Evolutionary conservation across 2,329 filamentous ascomycete genomes (phyloP).

Genomic region (Albifimbria verrucaria): DNA sequence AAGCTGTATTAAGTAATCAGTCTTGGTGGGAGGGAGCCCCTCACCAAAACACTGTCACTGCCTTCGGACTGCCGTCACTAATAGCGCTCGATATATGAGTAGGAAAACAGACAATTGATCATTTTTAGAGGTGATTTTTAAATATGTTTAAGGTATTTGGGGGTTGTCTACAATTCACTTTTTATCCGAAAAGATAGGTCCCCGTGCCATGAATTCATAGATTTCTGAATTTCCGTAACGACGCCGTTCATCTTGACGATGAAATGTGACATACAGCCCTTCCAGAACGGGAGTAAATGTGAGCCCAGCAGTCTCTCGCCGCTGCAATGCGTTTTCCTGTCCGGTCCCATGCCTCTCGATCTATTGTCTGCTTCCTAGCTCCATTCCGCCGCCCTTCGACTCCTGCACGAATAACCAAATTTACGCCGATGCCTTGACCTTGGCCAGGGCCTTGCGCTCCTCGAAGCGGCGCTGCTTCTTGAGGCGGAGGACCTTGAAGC

Average conservation of each 20-base stretch:
- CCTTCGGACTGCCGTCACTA: too few species aligned
- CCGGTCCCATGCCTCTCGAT: constrained; percentile 32
- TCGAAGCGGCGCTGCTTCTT: constrained; percentile 99
- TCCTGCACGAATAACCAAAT: constrained; percentile 32
- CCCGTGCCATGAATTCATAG: constrained; percentile 36
- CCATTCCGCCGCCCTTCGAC: constrained; percentile 23
- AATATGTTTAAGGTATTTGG: constrained; percentile 20
- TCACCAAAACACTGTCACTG: too few species aligned
- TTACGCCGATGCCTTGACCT: constrained; percentile 82
- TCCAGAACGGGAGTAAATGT: constrained; percentile 55
- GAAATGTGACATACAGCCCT: constrained; percentile 63
- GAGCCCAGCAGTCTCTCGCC: constrained; percentile 54
- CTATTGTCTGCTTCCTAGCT: constrained; percentile 33
- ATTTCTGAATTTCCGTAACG: constrained; percentile 59
- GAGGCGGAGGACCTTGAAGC: constrained; percentile 99
- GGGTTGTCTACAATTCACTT: constrained; percentile 26
- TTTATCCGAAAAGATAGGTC: constrained; percentile 22
- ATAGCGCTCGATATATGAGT: too few species aligned
- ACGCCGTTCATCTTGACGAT: constrained; percentile 61
- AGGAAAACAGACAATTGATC: constrained; percentile 6
- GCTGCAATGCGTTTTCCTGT: constrained; percentile 32
- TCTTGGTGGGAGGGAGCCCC: constrained; percentile 1
- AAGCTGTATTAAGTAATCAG: constrained; percentile 39
- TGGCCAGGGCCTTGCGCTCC: constrained; percentile 93
- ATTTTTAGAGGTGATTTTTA: constrained; percentile 2